Evolutionary conservation across 345 rosid species (phyloP), one percentile per base, ranked within the genome.

Genomic region (Erysimum cheiranthoides): DNA sequence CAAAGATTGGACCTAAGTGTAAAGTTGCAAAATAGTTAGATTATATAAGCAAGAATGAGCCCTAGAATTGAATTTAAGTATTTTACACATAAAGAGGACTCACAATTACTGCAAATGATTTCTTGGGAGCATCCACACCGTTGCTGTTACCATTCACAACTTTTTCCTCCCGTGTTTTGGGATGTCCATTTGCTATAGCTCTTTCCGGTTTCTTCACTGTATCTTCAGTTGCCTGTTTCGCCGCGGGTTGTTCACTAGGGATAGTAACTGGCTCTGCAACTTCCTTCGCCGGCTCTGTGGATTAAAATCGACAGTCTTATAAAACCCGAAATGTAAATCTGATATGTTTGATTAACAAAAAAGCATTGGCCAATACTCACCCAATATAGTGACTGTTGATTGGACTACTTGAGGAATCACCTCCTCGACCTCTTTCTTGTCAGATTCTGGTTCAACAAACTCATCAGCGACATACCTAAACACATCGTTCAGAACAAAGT

Each of bases 401-500:
- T 72, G 30, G 4, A 17, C 70, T 8, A 73, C 82, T 68, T 73
- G 79, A 63, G 70, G 58, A 64, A 11, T 6, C 6, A 28, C 61
- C 75, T 67, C 82, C 52, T 75, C 80, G 0, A 42, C 67, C 2
- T 38, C 83, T 16, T 71, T 86, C 68, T 51, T 73, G 58, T n/a
- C 57, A 61, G 78, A 79, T 34, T 68, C 75, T 49, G 80, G 61
- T 61, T 88, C 84, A 18, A 68, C 70, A 65, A 40, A 1, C 69
- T 78, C 81, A 12, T 82, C 91, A 53, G 82, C 88, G 72, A 88
- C 82, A 54, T 79, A 90, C 74, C 96, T 87, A 58, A 93, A 85
- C 45, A 90, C 80, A 81, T 93, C 97, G 18, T 88, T 91, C n/a
- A 87, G 75, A 65, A 93, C 97, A 82, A 82, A 93, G 82, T 84